Evolutionary conservation across 2,329 filamentous ascomycete genomes (phyloP).

Genomic region (Thelonectria blattea): DNA sequence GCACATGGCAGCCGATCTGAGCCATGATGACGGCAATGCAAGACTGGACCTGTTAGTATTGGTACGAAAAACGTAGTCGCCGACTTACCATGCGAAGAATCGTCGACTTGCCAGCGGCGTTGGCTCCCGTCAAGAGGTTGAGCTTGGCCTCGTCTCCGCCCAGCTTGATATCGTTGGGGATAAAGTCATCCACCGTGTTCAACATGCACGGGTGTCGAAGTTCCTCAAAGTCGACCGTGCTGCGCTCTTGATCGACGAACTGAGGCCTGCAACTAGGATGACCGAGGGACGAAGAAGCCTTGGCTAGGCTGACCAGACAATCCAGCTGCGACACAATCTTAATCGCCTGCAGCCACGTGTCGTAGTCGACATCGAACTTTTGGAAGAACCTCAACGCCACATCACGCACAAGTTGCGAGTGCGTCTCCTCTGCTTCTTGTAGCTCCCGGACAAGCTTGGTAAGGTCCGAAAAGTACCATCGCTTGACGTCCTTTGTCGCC

Average conservation of each 20-base stretch:
- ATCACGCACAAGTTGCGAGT: conserved; percentile 88
- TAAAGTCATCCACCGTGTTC: conserved; percentile 88
- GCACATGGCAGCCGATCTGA: conserved; percentile 92
- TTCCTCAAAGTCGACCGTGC: conserved; percentile 88
- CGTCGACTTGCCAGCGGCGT: conserved; percentile 96
- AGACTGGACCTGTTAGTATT: conserved; percentile 60
- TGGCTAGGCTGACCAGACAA: conserved; percentile 91
- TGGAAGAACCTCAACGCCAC: conserved; percentile 83
- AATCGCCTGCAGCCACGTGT: conserved; percentile 86
- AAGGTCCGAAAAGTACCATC: conserved; percentile 90
- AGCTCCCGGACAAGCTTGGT: conserved; percentile 82
- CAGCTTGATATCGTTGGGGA: conserved; percentile 90
- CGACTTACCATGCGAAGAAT: conserved; percentile 84
- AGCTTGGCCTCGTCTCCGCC: conserved; percentile 85
- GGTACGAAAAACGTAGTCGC: neutral
- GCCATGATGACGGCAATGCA: conserved; percentile 97
- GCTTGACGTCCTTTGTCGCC: conserved; percentile 85
- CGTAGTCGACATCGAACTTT: conserved; percentile 87
- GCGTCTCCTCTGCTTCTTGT: conserved; percentile 93
- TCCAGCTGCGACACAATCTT: conserved; percentile 91
- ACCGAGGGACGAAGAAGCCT: conserved; percentile 82
- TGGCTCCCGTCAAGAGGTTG: conserved; percentile 90
- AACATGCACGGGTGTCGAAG: conserved; percentile 95
- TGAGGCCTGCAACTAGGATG: conserved; percentile 85
- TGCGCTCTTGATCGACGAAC: conserved; percentile 87